These are phyloP conservation scores for Podila epicladia DNA, from an alignment of 192 early-diverging fungal species.

Conservation along the genomic window DNA sequence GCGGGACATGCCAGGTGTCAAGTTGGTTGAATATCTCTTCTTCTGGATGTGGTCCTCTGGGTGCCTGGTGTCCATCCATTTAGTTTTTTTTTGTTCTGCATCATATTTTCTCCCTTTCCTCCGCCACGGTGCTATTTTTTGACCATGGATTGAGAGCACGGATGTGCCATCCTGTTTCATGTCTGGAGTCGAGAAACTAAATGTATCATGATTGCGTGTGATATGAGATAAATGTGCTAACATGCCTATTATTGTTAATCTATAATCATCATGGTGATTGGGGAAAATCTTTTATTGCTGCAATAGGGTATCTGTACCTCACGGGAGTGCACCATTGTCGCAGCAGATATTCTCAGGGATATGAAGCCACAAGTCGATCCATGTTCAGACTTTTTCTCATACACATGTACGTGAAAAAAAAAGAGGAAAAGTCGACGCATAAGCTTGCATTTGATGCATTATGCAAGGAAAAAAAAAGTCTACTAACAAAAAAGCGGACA, in stretches of 20 bases:
- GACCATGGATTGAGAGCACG: no score
- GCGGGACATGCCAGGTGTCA: background rate
- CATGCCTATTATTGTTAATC: no score
- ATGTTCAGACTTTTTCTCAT: slow-evolving; percentile 76
- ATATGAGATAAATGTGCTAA: no score
- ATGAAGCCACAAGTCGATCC: slow-evolving; percentile 68
- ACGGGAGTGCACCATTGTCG: slow-evolving; percentile 62
- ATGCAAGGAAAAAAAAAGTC: background rate
- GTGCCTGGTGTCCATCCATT: background rate
- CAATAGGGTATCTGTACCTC: slow-evolving; percentile 59
- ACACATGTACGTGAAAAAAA: slow-evolving; percentile 56
- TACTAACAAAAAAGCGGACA: background rate
- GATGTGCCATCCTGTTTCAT: no score
- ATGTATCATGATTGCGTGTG: no score
- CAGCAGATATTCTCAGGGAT: slow-evolving; percentile 60
- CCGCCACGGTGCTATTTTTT: no score
- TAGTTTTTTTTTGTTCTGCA: background rate
- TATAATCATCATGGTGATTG: no score
- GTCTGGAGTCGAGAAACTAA: no score
- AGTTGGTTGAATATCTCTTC: background rate
- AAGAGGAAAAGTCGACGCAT: background rate
- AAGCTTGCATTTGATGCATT: background rate
- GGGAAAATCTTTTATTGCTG: slow-evolving; percentile 4
- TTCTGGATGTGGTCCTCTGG: background rate
- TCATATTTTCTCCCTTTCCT: background rate